Percentiles rank a stretch among this genome's conserved stretches.
Conservation (phyloP, 1,139 yeast species). For the Suhomyces terraborum region DNA sequence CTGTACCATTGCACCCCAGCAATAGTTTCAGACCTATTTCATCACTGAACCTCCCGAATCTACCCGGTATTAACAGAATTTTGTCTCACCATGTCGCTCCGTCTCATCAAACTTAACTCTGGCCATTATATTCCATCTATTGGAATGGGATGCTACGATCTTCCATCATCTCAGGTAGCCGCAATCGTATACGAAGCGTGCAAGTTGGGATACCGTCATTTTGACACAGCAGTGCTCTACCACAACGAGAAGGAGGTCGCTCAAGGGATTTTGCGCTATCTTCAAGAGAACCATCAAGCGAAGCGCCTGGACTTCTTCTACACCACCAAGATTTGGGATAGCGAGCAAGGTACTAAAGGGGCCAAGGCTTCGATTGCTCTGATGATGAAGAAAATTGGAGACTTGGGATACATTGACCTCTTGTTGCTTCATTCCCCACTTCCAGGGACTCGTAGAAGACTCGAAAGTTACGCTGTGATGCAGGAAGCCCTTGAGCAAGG, state of each 20-base stretch:
- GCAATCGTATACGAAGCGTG: conserved; percentile 50
- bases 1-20: no score
- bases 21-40: no score
- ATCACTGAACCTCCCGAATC: no score
- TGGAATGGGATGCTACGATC: conserved; percentile 41
- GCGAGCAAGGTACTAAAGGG: conserved; percentile 30
- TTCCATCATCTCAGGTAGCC: conserved; percentile 27
- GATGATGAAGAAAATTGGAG: conserved; percentile 29
- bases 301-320: conserved; percentile 65
- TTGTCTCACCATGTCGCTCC: conserved; percentile 9
- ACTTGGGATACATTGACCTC: conserved; percentile 44
- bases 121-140: conserved; percentile 38
- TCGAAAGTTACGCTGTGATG: conserved; percentile 62
- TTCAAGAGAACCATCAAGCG: conserved; percentile 48
- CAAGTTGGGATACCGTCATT: conserved; percentile 53
- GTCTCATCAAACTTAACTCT: conserved; percentile 22
- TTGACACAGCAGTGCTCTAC: conserved; percentile 63
- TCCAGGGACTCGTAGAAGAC: conserved; percentile 51
- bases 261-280: conserved; percentile 52
- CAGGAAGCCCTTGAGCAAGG: conserved; percentile 66
- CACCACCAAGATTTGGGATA: conserved; percentile 50
- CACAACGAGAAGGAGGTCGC: conserved; percentile 61
- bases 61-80: no score
- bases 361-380: conserved; percentile 32
- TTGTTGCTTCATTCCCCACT: conserved; percentile 63